phyloP scores from a whole-genome alignment of 1,284 basidiomycete species.

The Hymenochaete sp. region DNA sequence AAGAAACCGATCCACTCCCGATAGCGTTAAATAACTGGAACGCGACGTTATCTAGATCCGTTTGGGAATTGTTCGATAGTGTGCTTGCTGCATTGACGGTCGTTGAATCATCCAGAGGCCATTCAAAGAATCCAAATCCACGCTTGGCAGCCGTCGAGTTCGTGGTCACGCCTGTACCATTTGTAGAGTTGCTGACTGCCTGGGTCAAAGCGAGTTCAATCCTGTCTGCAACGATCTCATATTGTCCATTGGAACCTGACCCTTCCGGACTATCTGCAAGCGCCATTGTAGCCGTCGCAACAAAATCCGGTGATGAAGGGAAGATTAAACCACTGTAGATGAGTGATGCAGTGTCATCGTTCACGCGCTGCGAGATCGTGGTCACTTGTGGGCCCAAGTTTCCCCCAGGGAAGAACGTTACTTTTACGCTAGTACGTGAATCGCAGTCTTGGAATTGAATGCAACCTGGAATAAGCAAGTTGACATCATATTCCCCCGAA shows the following conservation, averaged over 20 bases:
- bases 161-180: conserved; percentile 25
- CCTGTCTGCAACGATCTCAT: conserved; percentile 74
- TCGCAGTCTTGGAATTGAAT: conserved; percentile 70
- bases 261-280: conserved; percentile 54
- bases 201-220: conserved; percentile 67
- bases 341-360: conserved; percentile 48
- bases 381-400: conserved; percentile 57
- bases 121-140: conserved; percentile 74
- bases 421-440: conserved; percentile 72
- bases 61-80: conserved; percentile 67
- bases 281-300: conserved; percentile 65
- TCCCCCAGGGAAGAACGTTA: conserved; percentile 74
- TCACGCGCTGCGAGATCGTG: conserved; percentile 68
- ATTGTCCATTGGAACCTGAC: conserved; percentile 54
- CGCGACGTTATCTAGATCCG: conserved; percentile 56
- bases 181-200: conserved; percentile 34
- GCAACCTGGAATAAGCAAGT: conserved; percentile 85
- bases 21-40: conserved; percentile 49
- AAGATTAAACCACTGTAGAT: conserved; percentile 82
- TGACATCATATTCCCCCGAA: conserved; percentile 79
- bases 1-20: conserved; percentile 34
- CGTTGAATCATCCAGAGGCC: conserved; percentile 45
- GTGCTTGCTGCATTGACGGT: conserved; percentile 47
- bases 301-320: conserved; percentile 64
- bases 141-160: conserved; percentile 29